Conservation (phyloP, 768 basidiomycete species). For the Serpula lacrymans region DNA sequence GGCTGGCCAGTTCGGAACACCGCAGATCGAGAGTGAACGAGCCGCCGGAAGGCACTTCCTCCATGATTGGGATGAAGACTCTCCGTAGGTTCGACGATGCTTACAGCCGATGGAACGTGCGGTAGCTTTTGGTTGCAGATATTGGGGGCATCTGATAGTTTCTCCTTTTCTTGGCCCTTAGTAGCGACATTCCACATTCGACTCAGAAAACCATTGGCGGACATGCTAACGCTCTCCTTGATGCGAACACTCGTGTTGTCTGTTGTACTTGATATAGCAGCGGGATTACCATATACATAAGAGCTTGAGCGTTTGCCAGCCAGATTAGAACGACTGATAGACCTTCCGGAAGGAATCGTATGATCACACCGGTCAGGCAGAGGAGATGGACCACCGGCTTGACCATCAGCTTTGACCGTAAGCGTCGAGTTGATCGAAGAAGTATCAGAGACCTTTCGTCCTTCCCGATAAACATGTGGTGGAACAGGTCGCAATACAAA, state of each 20-base stretch:
- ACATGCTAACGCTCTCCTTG: slow-evolving; percentile 39
- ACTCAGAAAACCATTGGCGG: slow-evolving; percentile 53
- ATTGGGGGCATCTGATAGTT: slow-evolving; percentile 9
- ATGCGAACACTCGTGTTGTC: slow-evolving; percentile 19
- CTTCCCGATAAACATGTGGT: slow-evolving; percentile 38
- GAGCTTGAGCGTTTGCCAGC: slow-evolving; percentile 24
- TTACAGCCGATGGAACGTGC: slow-evolving; percentile 13
- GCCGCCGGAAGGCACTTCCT: slow-evolving; percentile 33
- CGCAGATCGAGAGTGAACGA: slow-evolving; percentile 44
- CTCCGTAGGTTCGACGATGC: slow-evolving; percentile 23
- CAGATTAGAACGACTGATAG: slow-evolving; percentile 21
- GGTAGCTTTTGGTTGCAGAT: slow-evolving; percentile 4
- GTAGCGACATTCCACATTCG: slow-evolving; percentile 73
- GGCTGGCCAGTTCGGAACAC: slow-evolving; percentile 34
- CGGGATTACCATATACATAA: slow-evolving; percentile 21
- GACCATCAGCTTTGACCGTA: slow-evolving; percentile 30
- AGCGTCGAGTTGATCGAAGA: slow-evolving; percentile 32
- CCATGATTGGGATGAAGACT: slow-evolving; percentile 24
- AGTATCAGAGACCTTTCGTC: slow-evolving; percentile 33
- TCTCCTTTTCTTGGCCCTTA: slow-evolving; percentile 33
- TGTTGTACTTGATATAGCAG: slow-evolving; percentile 9
- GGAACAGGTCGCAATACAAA: slow-evolving; percentile 48
- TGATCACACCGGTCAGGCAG: slow-evolving; percentile 15
- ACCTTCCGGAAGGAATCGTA: slow-evolving; percentile 16
- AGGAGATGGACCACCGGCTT: slow-evolving; percentile 21